phyloP scores from a whole-genome alignment of 257 asterid genomes.

The Vinca minor region DNA sequence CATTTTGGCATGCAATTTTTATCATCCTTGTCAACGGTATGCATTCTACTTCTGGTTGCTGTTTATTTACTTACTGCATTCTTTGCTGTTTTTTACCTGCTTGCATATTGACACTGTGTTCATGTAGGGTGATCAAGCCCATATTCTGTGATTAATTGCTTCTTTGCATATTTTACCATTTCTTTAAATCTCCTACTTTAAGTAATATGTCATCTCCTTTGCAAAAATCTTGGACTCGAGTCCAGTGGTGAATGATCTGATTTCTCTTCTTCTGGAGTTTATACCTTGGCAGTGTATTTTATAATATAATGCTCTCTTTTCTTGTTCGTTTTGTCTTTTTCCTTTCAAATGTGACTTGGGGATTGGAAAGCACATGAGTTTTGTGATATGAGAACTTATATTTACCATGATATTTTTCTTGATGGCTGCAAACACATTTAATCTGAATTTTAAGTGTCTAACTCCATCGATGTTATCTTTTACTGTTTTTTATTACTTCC shows the following conservation, averaged over 20 bases:
- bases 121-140: background rate
- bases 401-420: background rate
- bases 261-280: background rate
- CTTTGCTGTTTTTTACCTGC: background rate
- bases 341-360: background rate
- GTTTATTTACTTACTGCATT: background rate
- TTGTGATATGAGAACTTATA: background rate
- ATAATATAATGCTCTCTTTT: background rate
- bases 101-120: background rate
- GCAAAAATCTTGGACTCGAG: background rate
- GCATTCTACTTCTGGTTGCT: conserved; percentile 17
- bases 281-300: background rate
- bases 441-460: background rate
- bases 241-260: background rate
- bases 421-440: background rate
- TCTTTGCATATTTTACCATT: background rate
- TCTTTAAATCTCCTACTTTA: background rate
- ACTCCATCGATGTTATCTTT: background rate
- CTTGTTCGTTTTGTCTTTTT: background rate
- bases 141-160: background rate
- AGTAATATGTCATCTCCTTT: background rate
- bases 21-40: conserved; percentile 74
- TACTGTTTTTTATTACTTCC: conserved; percentile 19
- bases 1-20: conserved; percentile 86
- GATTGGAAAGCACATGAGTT: background rate